phyloP scores from a whole-genome alignment of 768 basidiomycete species.

The Lactarius pseudohatsudake region DNA sequence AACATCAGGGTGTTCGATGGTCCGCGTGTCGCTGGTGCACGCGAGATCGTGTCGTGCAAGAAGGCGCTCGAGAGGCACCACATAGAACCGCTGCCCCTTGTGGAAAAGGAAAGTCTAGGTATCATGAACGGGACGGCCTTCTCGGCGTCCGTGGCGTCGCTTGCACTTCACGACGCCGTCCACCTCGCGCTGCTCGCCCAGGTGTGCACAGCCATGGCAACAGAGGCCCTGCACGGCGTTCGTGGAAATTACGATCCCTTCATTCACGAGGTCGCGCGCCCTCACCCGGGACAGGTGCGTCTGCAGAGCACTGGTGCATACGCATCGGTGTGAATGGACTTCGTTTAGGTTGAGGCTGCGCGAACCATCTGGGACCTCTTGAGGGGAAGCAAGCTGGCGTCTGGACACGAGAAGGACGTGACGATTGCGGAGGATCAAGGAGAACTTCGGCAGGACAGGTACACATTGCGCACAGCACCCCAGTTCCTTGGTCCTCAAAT shows the following conservation, averaged over 20 bases:
- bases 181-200: conserved; percentile 66
- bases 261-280: conserved; percentile 71
- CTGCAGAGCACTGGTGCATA: background rate
- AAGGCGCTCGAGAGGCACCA: conserved; percentile 59
- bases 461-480: conserved; percentile 71
- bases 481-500: conserved; percentile 88
- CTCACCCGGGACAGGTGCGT: conserved; percentile 77
- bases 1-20: conserved; percentile 73
- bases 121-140: conserved; percentile 86
- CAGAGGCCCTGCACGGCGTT: conserved; percentile 76
- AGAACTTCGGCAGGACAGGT: conserved; percentile 76
- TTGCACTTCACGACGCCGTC: conserved; percentile 73
- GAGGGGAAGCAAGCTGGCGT: conserved; percentile 65
- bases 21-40: conserved; percentile 46
- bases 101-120: conserved; percentile 76
- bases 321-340: background rate
- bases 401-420: conserved; percentile 62
- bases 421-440: conserved; percentile 72
- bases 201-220: conserved; percentile 78
- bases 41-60: conserved; percentile 50
- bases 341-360: conserved; percentile 61
- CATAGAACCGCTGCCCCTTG: conserved; percentile 63
- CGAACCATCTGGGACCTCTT: conserved; percentile 68
- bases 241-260: conserved; percentile 75
- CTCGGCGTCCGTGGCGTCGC: conserved; percentile 70